Percentiles rank a stretch among this genome's conserved stretches.
Conservation (phyloP, 2,329 filamentous ascomycete species). For the Mycogone perniciosa region DNA sequence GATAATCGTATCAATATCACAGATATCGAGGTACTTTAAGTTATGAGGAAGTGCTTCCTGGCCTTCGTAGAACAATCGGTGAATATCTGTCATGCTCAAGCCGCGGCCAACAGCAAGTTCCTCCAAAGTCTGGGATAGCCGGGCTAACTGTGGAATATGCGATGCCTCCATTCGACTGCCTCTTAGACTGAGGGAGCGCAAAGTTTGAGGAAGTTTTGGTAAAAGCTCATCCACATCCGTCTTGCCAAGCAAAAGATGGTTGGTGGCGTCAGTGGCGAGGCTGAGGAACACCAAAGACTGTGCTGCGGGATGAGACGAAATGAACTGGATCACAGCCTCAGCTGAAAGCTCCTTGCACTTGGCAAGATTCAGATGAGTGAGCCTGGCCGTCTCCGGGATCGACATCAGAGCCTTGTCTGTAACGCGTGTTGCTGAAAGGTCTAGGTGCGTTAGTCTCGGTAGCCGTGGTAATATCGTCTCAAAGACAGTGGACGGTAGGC, state of each 20-base stretch:
- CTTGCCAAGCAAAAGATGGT: slow-evolving; percentile 63
- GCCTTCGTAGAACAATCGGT: slow-evolving; percentile 54
- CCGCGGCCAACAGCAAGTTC: slow-evolving; percentile 69
- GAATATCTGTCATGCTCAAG: slow-evolving; percentile 58
- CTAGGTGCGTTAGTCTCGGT: slow-evolving; percentile 64
- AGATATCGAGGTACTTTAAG: slow-evolving; percentile 71
- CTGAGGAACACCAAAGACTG: slow-evolving; percentile 64
- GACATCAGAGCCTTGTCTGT: slow-evolving; percentile 63
- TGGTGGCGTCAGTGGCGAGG: slow-evolving; percentile 64
- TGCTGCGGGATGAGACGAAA: slow-evolving; percentile 64
- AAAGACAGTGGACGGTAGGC: slow-evolving; percentile 60
- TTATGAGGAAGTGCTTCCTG: slow-evolving; percentile 44
- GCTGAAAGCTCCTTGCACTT: slow-evolving; percentile 68
- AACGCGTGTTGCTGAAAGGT: slow-evolving; percentile 71
- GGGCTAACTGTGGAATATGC: slow-evolving; percentile 58
- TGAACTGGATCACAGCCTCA: slow-evolving; percentile 60
- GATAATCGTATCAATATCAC: slow-evolving; percentile 52
- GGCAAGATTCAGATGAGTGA: slow-evolving; percentile 73
- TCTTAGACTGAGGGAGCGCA: slow-evolving; percentile 69
- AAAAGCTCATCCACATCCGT: slow-evolving; percentile 60
- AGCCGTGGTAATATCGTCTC: slow-evolving; percentile 67
- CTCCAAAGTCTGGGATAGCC: slow-evolving; percentile 63
- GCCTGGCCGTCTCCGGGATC: slow-evolving; percentile 62
- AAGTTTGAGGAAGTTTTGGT: slow-evolving; percentile 56
- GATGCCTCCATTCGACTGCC: slow-evolving; percentile 62